Percentiles rank a stretch among this genome's conserved stretches.
phyloP scores from a whole-genome alignment of 1,284 basidiomycete genomes.

The Pseudozyma tsukubaensis region DNA sequence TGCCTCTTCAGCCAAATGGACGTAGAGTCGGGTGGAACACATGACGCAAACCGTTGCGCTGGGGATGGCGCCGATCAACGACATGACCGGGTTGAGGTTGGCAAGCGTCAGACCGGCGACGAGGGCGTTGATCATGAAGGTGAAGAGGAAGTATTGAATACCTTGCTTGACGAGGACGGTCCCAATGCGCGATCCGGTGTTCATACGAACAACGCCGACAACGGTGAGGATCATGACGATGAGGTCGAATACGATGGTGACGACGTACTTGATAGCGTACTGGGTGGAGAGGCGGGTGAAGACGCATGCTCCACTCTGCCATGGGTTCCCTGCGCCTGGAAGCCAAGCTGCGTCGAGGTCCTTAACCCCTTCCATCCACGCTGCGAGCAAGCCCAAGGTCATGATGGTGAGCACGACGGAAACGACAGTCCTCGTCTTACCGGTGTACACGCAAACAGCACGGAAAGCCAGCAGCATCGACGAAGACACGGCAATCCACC shows the following conservation, averaged over 20 bases:
- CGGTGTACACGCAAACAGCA: conserved; percentile 46
- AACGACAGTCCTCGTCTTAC: conserved; percentile 23
- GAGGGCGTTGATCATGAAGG: conserved; percentile 47
- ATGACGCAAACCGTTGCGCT: conserved; percentile 48
- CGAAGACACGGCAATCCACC: conserved; percentile 31
- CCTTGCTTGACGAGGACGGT: conserved; percentile 52
- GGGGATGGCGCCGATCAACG: conserved; percentile 51
- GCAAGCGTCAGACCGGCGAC: conserved; percentile 47
- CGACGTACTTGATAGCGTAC: conserved; percentile 49
- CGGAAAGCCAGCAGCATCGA: conserved; percentile 43
- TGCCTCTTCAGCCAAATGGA: conserved; percentile 47
- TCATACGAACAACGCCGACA: conserved; percentile 53
- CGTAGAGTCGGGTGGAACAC: conserved; percentile 53
- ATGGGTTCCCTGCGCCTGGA: conserved; percentile 26
- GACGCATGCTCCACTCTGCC: conserved; percentile 45
- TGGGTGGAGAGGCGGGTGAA: conserved; percentile 25
- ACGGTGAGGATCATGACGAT: conserved; percentile 50
- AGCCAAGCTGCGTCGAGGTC: conserved; percentile 41
- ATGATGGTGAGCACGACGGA: conserved; percentile 32
- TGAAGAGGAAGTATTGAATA: conserved; percentile 53
- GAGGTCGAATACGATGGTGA: conserved; percentile 48
- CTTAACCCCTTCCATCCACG: conserved; percentile 54
- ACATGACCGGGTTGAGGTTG: conserved; percentile 55
- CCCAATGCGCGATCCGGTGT: conserved; percentile 49
- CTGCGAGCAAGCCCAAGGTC: conserved; percentile 40